Conservation (phyloP, 2,329 filamentous ascomycete genomes). For the Aaosphaeria arxii region DNA sequence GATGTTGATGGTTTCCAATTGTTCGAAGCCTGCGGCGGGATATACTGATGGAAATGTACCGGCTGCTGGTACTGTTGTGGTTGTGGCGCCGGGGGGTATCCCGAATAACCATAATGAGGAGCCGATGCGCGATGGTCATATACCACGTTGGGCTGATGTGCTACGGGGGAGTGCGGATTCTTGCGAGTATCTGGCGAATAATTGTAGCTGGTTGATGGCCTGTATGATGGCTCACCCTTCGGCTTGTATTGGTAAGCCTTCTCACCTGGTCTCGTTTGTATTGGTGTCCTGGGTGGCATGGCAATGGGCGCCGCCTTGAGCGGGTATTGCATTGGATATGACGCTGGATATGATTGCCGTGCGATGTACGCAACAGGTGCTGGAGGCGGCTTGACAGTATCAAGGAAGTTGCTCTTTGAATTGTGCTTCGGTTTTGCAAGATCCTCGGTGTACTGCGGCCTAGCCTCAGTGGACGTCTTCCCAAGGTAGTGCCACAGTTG, state of each 20-base stretch:
- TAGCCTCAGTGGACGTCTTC: constrained; percentile 81
- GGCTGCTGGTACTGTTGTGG: constrained; percentile 12
- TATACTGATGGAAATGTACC: constrained; percentile 8
- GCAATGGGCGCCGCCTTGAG: constrained; percentile 43
- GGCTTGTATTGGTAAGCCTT: constrained; percentile 35
- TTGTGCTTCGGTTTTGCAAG: constrained; percentile 61
- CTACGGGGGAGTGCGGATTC: constrained; percentile 36
- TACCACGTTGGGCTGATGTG: constrained; percentile 36
- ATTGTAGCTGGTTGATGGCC: constrained; percentile 28
- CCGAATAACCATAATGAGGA: constrained; percentile 20
- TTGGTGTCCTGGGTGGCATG: constrained; percentile 30
- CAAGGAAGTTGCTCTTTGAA: constrained; percentile 67
- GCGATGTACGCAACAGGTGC: constrained; percentile 25
- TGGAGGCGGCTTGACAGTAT: constrained; percentile 55
- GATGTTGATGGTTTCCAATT: constrained; percentile 22
- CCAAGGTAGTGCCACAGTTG: constrained; percentile 89
- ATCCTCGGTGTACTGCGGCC: constrained; percentile 86
- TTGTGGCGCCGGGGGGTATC: constrained; percentile 6
- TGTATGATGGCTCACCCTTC: constrained; percentile 20
- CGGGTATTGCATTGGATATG: constrained; percentile 45
- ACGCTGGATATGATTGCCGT: constrained; percentile 28
- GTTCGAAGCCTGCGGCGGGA: constrained; percentile 15
- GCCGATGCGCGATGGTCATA: constrained; percentile 28
- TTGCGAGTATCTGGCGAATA: constrained; percentile 27
- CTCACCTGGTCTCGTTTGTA: constrained; percentile 15